Base-by-base conservation (phyloP, 169 alveolate genomes). In the Cyclospora cayetanensis region DNA sequence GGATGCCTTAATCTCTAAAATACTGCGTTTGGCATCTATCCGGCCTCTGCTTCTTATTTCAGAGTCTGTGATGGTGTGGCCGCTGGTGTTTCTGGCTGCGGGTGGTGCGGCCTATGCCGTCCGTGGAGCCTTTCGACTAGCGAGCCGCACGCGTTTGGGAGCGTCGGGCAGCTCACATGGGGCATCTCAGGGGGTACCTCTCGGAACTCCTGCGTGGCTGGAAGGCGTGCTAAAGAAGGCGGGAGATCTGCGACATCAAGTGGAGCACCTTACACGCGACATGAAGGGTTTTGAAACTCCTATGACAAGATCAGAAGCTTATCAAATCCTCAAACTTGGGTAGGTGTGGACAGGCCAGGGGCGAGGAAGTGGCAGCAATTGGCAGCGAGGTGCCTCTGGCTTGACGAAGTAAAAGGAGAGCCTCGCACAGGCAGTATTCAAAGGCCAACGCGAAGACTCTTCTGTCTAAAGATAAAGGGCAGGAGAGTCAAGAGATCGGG, bases 271-370 rank as follows among this genome's bases (percentile, higher is more conserved):
- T 22, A 68, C 93, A 18, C 25, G 60, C 25, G 93, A 88, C 39
- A 9, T 63, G 50, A 50, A 85, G 29, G 95, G 95, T 7, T 94
- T 94, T 74, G 95, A 89, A 42, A 70, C 76, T 22, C 95, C 95
- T 15, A 94, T 94, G 95, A 70, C 91, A 4, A 22, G 74, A 15
- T 22, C 84, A 18, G 95, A 94, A 31, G 95, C 95, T 7, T 92
- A 82, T 52, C 91, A 66, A 31, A 94, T 94, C 42, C 46, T 94
- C 9, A 85, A 79, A 34, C 82, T 94, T 1, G 39, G 94, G 93
- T 88, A 68, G 25, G 90, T 22, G 2, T 60, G 4, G 37, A 18
- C 35, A 29, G 22, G 29, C 55, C 55, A 9, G 55, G 55, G 55
- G 55, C 22, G 7, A 9, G 55, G 55, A 46, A 46, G 7, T 46